Evolutionary conservation across 2,329 filamentous ascomycete species (phyloP).

Genomic region (Kalaharituber pfeilii): DNA sequence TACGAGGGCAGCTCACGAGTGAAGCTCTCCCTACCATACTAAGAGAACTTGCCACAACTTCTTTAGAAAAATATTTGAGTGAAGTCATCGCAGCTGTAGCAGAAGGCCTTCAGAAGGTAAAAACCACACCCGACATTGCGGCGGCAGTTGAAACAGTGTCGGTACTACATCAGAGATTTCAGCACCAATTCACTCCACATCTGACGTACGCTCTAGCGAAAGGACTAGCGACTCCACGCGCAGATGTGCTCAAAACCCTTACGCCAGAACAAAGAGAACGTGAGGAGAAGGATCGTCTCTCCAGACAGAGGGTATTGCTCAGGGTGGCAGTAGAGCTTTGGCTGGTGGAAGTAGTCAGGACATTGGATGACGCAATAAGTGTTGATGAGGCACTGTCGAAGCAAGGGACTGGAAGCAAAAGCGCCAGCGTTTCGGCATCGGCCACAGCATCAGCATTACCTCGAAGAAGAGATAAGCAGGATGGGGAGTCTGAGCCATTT

Average conservation of each 20-base stretch:
- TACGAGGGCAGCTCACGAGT: slow-evolving; percentile 20
- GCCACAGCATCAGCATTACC: slow-evolving; percentile 45
- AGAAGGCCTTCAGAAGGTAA: slow-evolving; percentile 21
- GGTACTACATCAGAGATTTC: slow-evolving; percentile 22
- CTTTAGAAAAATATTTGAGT: slow-evolving; percentile 22
- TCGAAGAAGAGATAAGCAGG: slow-evolving; percentile 37
- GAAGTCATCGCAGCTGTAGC: slow-evolving; percentile 23
- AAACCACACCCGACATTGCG: slow-evolving; percentile 19
- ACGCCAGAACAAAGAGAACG: slow-evolving; percentile 70
- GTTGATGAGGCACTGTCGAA: slow-evolving; percentile 37
- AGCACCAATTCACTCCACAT: slow-evolving; percentile 22
- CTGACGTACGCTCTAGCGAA: slow-evolving; percentile 23
- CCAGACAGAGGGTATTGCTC: slow-evolving; percentile 67
- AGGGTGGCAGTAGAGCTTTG: slow-evolving; percentile 89
- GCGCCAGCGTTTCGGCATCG: slow-evolving; percentile 40
- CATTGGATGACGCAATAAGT: slow-evolving; percentile 50
- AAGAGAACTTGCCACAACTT: slow-evolving; percentile 23
- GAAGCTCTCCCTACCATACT: slow-evolving; percentile 20
- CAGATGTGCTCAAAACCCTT: slow-evolving; percentile 49
- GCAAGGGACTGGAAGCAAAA: slow-evolving; percentile 27
- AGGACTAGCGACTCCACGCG: slow-evolving; percentile 21
- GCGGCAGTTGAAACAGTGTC: slow-evolving; percentile 23
- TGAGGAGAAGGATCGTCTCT: slow-evolving; percentile 85
- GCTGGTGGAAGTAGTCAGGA: slow-evolving; percentile 76
- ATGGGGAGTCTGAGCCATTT: slow-evolving; percentile 68